Evolutionary conservation across 306 rosid species (phyloP).

Genomic region (Betula pendula): DNA sequence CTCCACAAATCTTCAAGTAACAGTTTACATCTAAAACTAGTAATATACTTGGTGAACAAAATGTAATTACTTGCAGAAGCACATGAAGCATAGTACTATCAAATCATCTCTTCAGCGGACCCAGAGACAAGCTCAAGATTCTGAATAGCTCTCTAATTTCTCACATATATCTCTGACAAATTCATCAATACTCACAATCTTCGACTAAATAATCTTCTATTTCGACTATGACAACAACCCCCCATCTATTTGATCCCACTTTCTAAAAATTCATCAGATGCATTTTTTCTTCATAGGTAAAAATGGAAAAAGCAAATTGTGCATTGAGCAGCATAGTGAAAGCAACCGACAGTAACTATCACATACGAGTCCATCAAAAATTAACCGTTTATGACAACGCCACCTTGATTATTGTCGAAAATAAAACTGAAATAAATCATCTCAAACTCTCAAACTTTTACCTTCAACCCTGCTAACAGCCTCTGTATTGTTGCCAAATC

Average conservation of each 20-base stretch:
- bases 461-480: slow-evolving; percentile 64
- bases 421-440: not conserved
- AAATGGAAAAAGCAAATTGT: not conserved
- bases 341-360: not conserved
- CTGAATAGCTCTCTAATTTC: not conserved
- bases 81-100: too few species aligned
- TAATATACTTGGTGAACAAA: too few species aligned
- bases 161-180: not conserved
- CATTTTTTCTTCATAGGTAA: not conserved
- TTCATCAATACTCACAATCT: not conserved
- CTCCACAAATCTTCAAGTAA: too few species aligned
- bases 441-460: slow-evolving; percentile 10
- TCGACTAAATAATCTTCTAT: not conserved
- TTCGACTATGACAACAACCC: not conserved
- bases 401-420: not conserved
- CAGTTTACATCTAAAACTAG: too few species aligned
- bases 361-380: not conserved
- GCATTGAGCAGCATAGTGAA: not conserved
- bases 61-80: too few species aligned
- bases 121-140: too few species aligned
- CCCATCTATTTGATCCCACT: not conserved
- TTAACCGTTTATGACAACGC: not conserved
- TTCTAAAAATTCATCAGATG: slow-evolving; percentile 7
- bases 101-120: too few species aligned
- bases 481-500: slow-evolving; percentile 34